Base-by-base conservation (phyloP, 805 yeast species). In the Suhomyces canberraensis region DNA sequence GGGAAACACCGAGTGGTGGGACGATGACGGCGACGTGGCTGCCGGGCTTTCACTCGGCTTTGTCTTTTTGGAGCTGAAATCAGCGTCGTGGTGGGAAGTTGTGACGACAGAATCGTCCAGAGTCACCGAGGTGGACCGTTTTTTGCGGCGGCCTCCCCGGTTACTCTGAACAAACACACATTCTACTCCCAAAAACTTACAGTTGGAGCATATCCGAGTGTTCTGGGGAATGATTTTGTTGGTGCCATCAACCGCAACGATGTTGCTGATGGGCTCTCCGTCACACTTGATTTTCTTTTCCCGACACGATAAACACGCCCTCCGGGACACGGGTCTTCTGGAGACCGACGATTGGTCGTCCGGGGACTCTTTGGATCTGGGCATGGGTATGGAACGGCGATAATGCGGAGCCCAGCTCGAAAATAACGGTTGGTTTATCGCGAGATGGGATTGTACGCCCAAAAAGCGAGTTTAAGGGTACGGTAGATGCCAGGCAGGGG, bases 271-370 rank as follows among this genome's bases (percentile, higher is more conserved):
- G 11, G 64, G 50, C 45, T 78, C 84, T 11, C 85, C 85, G 45
- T 79, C 84, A 55, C 86, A 79, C 46, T 78, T 79, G 44, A 79
- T 68, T 47, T 80, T 79, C 59, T 76, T 78, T 46, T 76, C 82
- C 27, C 86, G 73, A 41, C 86, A 79, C 4, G 78, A 67, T 4
- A 80, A 59, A 51, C 85, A 79, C 0, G 85, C 85, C 31, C 80
- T 61, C 40, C 43, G 31, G 43, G 38, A 40, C 20, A 39, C 42
- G 15, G 36, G 42, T 15, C 42, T 25, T 14, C 38, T 21, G 9
- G 34, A 33, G n/a, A 25, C 25, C 16, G 35, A 31, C 19, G 32
- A 19, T 21, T 25, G 22, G 36, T 25, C 16, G 9, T 7, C 7
- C 22, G 22, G 22, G 22, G 22, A 20, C 8, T 20, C 7, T 9